Conservation (phyloP, 2,329 filamentous ascomycete species). For the Pseudogymnoascus verrucosus region DNA sequence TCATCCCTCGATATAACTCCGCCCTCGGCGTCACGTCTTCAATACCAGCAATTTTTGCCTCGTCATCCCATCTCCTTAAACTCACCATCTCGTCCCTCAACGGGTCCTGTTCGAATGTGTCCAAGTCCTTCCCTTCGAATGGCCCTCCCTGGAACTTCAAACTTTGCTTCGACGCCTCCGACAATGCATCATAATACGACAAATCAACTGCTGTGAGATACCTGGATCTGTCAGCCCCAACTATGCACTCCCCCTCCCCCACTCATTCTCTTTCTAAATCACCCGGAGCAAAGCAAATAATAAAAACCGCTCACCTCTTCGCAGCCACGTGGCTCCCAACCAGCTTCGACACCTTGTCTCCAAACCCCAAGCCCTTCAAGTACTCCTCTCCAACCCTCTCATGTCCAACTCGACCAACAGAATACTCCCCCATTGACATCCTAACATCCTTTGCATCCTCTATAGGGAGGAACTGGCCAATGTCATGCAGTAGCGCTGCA, state of each 20-base stretch:
- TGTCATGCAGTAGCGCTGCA: slow-evolving; percentile 35
- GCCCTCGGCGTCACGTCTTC: slow-evolving; percentile 23
- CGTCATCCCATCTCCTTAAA: slow-evolving; percentile 32
- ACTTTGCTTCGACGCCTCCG: slow-evolving; percentile 30
- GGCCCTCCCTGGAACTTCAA: slow-evolving; percentile 33
- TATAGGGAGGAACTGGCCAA: slow-evolving; percentile 34
- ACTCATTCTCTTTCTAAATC: not conserved
- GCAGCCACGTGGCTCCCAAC: slow-evolving; percentile 34
- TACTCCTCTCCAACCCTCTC: slow-evolving; percentile 32
- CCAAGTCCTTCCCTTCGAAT: slow-evolving; percentile 26
- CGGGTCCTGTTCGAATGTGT: slow-evolving; percentile 26
- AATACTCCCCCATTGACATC: slow-evolving; percentile 21
- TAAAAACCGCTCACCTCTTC: slow-evolving; percentile 20
- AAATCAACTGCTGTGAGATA: slow-evolving; percentile 31
- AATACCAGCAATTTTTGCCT: slow-evolving; percentile 27
- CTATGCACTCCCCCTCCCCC: not conserved
- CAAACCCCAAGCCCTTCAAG: slow-evolving; percentile 29
- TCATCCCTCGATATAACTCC: slow-evolving; percentile 23
- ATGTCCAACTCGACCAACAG: slow-evolving; percentile 32
- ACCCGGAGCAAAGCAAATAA: not conserved
- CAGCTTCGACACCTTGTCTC: slow-evolving; percentile 29
- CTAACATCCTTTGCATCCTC: slow-evolving; percentile 24
- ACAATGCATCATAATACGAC: slow-evolving; percentile 29
- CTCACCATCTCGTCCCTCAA: slow-evolving; percentile 30
- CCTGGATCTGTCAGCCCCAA: slow-evolving; percentile 14